phyloP scores from a whole-genome alignment of 139 green algal species.

The Picochlorum sp. region DNA sequence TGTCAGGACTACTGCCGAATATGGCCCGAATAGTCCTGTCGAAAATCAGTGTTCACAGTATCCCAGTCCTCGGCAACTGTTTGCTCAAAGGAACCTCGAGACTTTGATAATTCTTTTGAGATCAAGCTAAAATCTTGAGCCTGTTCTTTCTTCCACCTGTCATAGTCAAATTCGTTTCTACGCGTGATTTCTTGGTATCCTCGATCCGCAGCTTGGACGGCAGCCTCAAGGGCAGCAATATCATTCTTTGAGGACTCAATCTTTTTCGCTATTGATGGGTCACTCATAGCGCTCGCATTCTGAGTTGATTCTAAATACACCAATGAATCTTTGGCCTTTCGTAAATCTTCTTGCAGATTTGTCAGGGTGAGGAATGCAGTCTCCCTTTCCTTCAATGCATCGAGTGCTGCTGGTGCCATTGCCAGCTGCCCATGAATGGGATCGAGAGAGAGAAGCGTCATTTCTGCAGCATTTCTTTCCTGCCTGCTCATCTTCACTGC shows the following conservation, averaged over 20 bases:
- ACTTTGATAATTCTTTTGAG: background rate
- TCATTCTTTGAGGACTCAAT: slow-evolving; percentile 38
- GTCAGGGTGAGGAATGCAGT: slow-evolving; percentile 56
- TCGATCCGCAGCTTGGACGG: slow-evolving; percentile 21
- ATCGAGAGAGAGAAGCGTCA: slow-evolving; percentile 26
- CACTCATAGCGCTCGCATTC: slow-evolving; percentile 27
- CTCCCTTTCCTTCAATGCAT: slow-evolving; percentile 48
- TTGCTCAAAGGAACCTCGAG: slow-evolving; percentile 14
- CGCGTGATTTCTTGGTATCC: slow-evolving; percentile 47
- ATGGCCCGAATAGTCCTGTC: too few relatives aligned
- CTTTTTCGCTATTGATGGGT: slow-evolving; percentile 17
- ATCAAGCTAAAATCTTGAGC: slow-evolving; percentile 17
- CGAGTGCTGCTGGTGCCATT: slow-evolving; percentile 32
- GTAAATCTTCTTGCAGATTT: slow-evolving; percentile 45
- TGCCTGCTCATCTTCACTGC: slow-evolving; percentile 34
- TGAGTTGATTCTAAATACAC: slow-evolving; percentile 19
- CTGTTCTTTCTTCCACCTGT: slow-evolving; percentile 16
- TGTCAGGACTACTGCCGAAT: too few relatives aligned
- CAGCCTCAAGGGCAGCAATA: slow-evolving; percentile 36
- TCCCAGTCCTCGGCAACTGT: slow-evolving; percentile 6
- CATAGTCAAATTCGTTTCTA: slow-evolving; percentile 34
- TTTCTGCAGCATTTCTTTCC: slow-evolving; percentile 16
- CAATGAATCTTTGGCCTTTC: slow-evolving; percentile 19
- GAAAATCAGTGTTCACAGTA: too few relatives aligned
- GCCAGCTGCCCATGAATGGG: slow-evolving; percentile 59